Base-by-base conservation (phyloP, 1,284 basidiomycete genomes). In the Golubevia pallescens region DNA sequence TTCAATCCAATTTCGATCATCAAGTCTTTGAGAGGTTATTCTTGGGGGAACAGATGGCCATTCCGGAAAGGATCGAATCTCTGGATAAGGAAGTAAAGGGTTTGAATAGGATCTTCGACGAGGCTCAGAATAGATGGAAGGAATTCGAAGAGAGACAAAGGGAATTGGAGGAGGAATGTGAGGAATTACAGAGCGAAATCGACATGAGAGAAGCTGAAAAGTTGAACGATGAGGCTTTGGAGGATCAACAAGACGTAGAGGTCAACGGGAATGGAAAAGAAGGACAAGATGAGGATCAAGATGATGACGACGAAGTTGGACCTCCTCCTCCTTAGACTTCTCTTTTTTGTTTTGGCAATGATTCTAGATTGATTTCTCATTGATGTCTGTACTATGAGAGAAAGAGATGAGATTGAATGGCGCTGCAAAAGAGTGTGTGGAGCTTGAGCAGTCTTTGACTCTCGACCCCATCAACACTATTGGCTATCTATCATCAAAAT, bases 181-280 rank as follows among this genome's bases (percentile, higher is more conserved):
- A 81, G 61, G 58, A 59, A 58, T 66, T 83, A 19, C 74, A 76
- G 61, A 74, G 69, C 32, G 76, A 85, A 66, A 13, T 81, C n/a
- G 78, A 74, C 55, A 80, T 85, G 82, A 72, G 81, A n/a, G 67
- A 71, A 20, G 79, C 81, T 0, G 81, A 85, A 57, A 32, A 48
- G 16, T 8, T 71, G n/a, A 71, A 71, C 32, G 69, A 71, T 21
- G 58, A 7, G 53, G 69, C 69, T 13, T 19, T 71, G 19, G 68
- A 56, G 6, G 48, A 34, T 58, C 14, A 23, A n/a, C 60, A 62
- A 16, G 32, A 65, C n/a, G 21, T 48, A 23, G 60, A 48, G 5
- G 51, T 28, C 60, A 24, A 65, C n/a, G 60, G 24, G 13, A 24
- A 56, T 10, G 54, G 32, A 59, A 2, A 2, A 6, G 60, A 20